Evolutionary conservation across 441 rosid species (phyloP), one percentile per base, ranked within the genome.

Genomic region (Jatropha podagrica): DNA sequence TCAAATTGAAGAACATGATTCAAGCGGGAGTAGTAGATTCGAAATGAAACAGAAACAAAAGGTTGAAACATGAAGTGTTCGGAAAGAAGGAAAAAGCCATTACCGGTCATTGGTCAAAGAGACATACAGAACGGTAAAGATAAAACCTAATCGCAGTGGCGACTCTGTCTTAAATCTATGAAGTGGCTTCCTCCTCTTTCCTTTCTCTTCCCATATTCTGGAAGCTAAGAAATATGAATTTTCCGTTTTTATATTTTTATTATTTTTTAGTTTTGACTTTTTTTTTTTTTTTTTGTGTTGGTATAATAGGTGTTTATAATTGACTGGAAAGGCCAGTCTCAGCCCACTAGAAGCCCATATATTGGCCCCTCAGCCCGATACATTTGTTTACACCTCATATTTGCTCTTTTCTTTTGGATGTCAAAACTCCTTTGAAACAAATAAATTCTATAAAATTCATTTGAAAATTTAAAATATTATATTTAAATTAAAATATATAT

Each of bases 81-180:
- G 74, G 77, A 59, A 32, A 13, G 61, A 70, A 71, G 27, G 77
- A 32, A 67, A 26, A 26, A 67, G 15, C 5, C 11, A 14, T 49
- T 75, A 75, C 78, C 74, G 41, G 81, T 72, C 74, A 72, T 72
- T 73, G 37, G 38, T 63, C 42, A 49, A 10, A 4, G 40, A 48
- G 41, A 32, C 2, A 32, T 32, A 32, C 32, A 32, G 32, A 73
- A 12, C 2, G 18, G 13, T 4, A 14, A 13, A 4, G n/a, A 17
- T 4, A 18, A 76, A 69, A 76, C 74, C 73, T 66, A 62, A 32
- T 65, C 60, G 75, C 55, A 71, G 77, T 55, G 71, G 58, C 59
- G 55, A 8, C 7, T 54, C 20, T 42, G 65, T 40, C 23, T 56
- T 56, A 26, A 44, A 59, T 41, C 40, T 55, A 18, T 44, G 15